Percentiles rank a stretch among this genome's conserved stretches.
These are phyloP conservation scores for Boletus edulis DNA, from an alignment of 768 basidiomycete species.

Conservation along the genomic window DNA sequence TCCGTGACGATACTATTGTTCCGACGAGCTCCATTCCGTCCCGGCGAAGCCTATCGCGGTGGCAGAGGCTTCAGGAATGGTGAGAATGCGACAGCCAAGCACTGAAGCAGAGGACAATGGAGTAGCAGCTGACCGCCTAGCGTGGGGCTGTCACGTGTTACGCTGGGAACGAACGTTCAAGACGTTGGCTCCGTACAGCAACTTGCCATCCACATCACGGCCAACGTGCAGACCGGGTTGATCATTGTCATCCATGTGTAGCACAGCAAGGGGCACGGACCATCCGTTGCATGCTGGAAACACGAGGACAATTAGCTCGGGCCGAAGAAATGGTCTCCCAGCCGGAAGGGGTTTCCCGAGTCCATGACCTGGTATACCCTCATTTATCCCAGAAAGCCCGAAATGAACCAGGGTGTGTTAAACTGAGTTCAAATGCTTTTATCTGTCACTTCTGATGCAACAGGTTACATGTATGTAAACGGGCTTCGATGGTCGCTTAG, in stretches of 20 bases:
- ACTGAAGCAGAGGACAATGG: no score
- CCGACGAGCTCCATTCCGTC: background rate
- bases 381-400: constrained; percentile 24
- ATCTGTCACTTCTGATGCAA: constrained; percentile 18
- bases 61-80: background rate
- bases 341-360: constrained; percentile 14
- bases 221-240: constrained; percentile 8
- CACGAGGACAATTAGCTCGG: constrained; percentile 29
- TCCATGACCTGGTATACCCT: background rate
- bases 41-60: background rate
- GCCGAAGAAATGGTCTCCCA: constrained; percentile 7
- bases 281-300: constrained; percentile 16
- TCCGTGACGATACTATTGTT: background rate
- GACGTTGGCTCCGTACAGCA: constrained; percentile 2
- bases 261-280: constrained; percentile 11
- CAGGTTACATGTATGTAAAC: constrained; percentile 16
- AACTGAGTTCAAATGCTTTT: constrained; percentile 20
- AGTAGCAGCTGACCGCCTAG: no score
- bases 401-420: constrained; percentile 22
- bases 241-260: background rate
- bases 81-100: no score
- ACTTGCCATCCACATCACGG: background rate
- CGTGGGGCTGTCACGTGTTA: background rate
- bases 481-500: constrained; percentile 30
- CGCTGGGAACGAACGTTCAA: background rate